Evolutionary conservation across 2,329 filamentous ascomycete genomes (phyloP), one percentile per base, ranked within the genome.

Genomic region (Xylaria sp.): DNA sequence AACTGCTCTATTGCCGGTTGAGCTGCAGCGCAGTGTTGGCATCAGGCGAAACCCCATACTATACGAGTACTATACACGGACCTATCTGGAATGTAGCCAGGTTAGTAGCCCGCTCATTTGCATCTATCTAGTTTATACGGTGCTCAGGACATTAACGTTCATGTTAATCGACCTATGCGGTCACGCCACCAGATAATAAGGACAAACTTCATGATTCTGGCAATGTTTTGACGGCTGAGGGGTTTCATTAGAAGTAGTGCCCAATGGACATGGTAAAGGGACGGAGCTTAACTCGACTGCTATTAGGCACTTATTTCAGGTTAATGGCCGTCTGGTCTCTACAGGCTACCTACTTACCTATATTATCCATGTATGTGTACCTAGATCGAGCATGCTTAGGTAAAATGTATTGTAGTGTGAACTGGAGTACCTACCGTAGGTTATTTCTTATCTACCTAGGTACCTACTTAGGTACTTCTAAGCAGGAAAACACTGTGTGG

Each of bases 51-150:
- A 33, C 31, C 9, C 51, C 50, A 4, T 54, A 54, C 31, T 33
- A 39, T 42, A 56, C 53, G 29, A n/a, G 50, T 57, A 17, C 36
- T 25, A 39, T 56, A 49, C 53, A 63, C 54, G 27, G 53, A 45
- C 45, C 53, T 62, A 51, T n/a, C n/a, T n/a, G n/a, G 36, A 42
- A 61, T 61, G 44, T 42, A 36, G 27, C 31, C 25, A 56, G 20
- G 51, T 56, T 47, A 38, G 25, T 50, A 50, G 20, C 42, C 9
- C 36, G 38, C 44, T 27, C 55, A 27, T 49, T 29, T 44, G 36
- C 36, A 53, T 31, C 25, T 33, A 38, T 39, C 11, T 50, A 47
- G n/a, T 17, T 33, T 44, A 38, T 39, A 61, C 36, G 36, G 27
- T 61, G 45, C 36, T 42, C 20, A 44, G 44, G 9, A 31, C 36